Evolutionary conservation across 345 rosid species (phyloP).

Genomic region (Cardamine chenopodiifolia): DNA sequence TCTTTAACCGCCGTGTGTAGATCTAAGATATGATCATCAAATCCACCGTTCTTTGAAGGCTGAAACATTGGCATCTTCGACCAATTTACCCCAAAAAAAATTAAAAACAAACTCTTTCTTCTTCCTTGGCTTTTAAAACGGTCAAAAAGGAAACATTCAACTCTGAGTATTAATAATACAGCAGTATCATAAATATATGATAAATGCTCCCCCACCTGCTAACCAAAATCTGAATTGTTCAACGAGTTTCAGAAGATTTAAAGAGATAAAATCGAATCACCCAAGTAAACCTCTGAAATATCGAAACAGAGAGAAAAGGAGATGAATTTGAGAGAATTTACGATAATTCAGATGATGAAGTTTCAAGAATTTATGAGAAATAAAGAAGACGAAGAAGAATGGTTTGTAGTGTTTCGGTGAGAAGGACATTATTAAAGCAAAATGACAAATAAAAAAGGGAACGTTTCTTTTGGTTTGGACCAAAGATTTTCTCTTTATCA

Average conservation of each 20-base stretch:
- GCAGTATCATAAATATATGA: conserved; percentile 48
- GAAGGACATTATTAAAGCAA: conserved; percentile 29
- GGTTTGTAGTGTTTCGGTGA: conserved; percentile 1
- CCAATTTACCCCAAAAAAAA: no score
- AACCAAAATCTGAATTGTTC: conserved; percentile 40
- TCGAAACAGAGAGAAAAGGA: neutral
- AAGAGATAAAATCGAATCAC: conserved; percentile 27
- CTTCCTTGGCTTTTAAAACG: conserved; percentile 41
- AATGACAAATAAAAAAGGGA: conserved; percentile 4
- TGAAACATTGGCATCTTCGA: conserved; percentile 62
- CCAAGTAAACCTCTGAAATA: neutral
- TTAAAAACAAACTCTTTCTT: conserved; percentile 10
- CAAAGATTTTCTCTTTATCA: conserved; percentile 7
- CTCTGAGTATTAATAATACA: conserved; percentile 34
- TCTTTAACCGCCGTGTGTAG: conserved; percentile 71
- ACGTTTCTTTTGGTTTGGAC: conserved; percentile 25
- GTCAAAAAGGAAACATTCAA: conserved; percentile 51
- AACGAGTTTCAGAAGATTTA: conserved; percentile 30
- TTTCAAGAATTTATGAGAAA: neutral
- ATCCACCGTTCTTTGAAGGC: conserved; percentile 47
- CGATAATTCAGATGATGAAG: conserved; percentile 36
- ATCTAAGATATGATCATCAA: conserved; percentile 67
- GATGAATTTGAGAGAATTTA: conserved; percentile 21
- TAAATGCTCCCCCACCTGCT: conserved; percentile 30
- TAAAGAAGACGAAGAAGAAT: neutral